A percentile compares a stretch with the other conserved stretches of the same genome.
These are phyloP conservation scores for Aspergillus nidulans DNA, from an alignment of 495 filamentous ascomycete species.

Conservation along the genomic window DNA sequence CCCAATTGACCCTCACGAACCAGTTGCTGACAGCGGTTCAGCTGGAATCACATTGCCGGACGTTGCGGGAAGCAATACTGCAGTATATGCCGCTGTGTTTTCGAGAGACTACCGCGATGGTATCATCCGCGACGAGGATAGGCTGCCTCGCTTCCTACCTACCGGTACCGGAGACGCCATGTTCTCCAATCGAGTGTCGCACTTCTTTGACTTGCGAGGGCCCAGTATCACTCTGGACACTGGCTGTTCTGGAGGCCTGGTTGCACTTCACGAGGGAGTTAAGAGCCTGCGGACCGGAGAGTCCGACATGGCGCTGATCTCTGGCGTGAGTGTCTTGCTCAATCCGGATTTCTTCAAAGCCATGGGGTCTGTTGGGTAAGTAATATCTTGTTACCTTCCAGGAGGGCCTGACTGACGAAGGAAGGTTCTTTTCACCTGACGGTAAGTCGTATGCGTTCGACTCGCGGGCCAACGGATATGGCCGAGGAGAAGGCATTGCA, in stretches of 20 bases:
- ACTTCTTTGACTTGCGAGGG: slow-evolving; percentile 27
- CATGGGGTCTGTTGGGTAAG: neutral
- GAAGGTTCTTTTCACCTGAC: neutral
- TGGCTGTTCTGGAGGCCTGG: slow-evolving; percentile 30
- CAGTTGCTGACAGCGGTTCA: too few relatives aligned
- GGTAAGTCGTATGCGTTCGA: slow-evolving; percentile 24
- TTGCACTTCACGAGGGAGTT: slow-evolving; percentile 28
- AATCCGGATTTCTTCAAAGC: neutral
- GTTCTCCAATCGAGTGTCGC: slow-evolving; percentile 29
- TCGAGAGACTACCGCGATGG: slow-evolving; percentile 17
- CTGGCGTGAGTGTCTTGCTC: neutral
- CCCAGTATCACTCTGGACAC: slow-evolving; percentile 20
- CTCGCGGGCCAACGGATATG: slow-evolving; percentile 23
- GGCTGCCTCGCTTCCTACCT: neutral
- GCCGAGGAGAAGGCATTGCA: slow-evolving; percentile 30
- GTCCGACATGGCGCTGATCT: slow-evolving; percentile 18
- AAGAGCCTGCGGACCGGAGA: slow-evolving; percentile 35
- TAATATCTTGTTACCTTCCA: neutral
- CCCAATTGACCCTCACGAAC: too few relatives aligned
- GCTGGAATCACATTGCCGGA: slow-evolving; percentile 14
- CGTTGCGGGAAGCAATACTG: slow-evolving; percentile 16
- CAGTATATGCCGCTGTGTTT: slow-evolving; percentile 17
- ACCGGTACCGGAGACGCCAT: slow-evolving; percentile 13
- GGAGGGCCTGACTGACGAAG: slow-evolving; percentile 7
- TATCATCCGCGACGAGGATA: slow-evolving; percentile 14